Conservation (phyloP, 2,329 filamentous ascomycete species). For the Fusarium verrucosum region DNA sequence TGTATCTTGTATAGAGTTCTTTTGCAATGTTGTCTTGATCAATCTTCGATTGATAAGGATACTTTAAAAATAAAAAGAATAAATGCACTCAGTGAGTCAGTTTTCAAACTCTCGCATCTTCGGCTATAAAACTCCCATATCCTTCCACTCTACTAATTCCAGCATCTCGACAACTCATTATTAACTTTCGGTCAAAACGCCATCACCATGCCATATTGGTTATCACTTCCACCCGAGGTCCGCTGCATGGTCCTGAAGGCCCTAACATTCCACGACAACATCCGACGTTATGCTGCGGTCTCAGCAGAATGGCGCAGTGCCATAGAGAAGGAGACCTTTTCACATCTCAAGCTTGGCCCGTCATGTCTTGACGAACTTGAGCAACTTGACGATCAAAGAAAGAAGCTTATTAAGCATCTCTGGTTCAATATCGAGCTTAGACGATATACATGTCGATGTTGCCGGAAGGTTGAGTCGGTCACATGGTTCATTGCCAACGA, state of each 20-base stretch:
- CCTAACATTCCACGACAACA: background rate
- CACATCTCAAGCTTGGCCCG: background rate
- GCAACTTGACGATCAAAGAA: background rate
- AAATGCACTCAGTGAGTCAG: no score
- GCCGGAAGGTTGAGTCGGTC: background rate
- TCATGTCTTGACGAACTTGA: constrained; percentile 1
- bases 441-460: constrained; percentile 9
- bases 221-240: constrained; percentile 6
- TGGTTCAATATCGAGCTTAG: constrained; percentile 30
- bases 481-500: background rate
- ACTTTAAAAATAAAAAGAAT: no score
- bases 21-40: no score
- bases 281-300: background rate
- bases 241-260: constrained; percentile 4
- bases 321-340: constrained; percentile 13
- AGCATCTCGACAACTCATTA: no score
- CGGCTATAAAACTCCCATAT: no score
- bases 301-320: constrained; percentile 8
- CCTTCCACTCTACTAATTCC: no score
- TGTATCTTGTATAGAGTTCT: no score
- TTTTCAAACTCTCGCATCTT: no score
- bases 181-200: background rate
- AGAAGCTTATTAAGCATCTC: constrained; percentile 4
- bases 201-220: constrained; percentile 5
- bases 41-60: no score